Conservation (phyloP, 176 grass and related monocot species). For the Microstegium vimineum region DNA sequence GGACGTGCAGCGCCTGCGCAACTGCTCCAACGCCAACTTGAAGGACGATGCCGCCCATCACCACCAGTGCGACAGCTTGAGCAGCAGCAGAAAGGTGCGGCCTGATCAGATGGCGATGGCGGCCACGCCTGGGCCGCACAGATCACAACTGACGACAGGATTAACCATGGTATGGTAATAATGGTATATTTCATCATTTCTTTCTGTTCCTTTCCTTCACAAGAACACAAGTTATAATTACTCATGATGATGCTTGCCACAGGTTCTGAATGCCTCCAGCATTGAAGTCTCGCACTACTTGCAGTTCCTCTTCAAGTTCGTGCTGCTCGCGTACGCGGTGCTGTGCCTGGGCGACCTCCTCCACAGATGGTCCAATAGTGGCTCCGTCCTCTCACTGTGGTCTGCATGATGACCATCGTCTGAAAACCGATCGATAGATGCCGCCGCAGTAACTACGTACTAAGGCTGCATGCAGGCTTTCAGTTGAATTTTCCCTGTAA, state of each 20-base stretch:
- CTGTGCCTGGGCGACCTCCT: slow-evolving; percentile 52
- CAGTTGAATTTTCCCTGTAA: not conserved
- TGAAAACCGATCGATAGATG: not conserved
- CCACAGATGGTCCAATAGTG: slow-evolving; percentile 36
- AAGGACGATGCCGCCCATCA: not conserved
- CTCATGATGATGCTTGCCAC: not conserved
- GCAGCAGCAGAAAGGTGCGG: slow-evolving; percentile 38
- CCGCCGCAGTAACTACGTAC: not conserved
- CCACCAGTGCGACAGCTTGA: slow-evolving; percentile 7
- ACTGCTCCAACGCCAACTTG: slow-evolving; percentile 41
- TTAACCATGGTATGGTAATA: slow-evolving; percentile 48
- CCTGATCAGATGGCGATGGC: not conserved
- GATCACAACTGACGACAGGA: slow-evolving; percentile 42
- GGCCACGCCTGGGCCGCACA: slow-evolving; percentile 22
- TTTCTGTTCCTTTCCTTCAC: not conserved
- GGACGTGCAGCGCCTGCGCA: slow-evolving; percentile 63
- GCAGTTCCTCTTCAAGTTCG: slow-evolving; percentile 58
- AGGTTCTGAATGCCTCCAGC: slow-evolving; percentile 45
- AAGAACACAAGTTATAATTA: not conserved
- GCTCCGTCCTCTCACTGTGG: slow-evolving; percentile 35
- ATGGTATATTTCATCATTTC: not conserved
- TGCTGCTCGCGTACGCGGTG: slow-evolving; percentile 50
- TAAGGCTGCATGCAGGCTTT: not conserved
- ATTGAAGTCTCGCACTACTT: slow-evolving; percentile 49
- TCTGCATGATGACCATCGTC: not conserved